Conservation (phyloP, 139 green algal species). For the Mesotaenium endlicherianum region DNA sequence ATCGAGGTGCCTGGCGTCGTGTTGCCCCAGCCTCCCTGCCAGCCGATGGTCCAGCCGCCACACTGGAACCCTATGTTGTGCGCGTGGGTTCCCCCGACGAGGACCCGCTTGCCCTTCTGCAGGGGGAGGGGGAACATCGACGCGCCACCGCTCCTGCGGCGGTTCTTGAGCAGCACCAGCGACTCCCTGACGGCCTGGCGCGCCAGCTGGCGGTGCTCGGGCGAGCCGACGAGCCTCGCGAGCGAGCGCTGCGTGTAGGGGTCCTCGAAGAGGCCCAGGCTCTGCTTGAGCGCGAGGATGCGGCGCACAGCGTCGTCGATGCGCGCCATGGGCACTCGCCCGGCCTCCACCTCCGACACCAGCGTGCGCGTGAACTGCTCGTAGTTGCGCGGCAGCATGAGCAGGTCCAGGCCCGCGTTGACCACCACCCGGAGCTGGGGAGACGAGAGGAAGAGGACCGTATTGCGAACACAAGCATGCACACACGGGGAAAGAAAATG, state of each 20-base stretch:
- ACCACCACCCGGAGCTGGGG: too few species aligned
- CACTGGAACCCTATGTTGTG: constrained; percentile 4
- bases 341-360: background rate
- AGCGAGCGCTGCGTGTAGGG: background rate
- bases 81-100: background rate
- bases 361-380: background rate
- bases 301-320: constrained; percentile 19
- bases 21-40: background rate
- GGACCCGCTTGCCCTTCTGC: background rate
- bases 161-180: constrained; percentile 18
- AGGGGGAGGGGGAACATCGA: background rate
- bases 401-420: constrained; percentile 6
- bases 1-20: background rate
- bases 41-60: background rate
- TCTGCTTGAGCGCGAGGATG: constrained; percentile 5
- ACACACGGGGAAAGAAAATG: too few species aligned
- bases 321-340: background rate
- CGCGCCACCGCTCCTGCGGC: background rate
- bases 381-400: background rate
- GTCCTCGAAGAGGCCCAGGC: constrained; percentile 17
- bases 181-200: background rate
- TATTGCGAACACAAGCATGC: background rate
- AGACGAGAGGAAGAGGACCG: background rate
- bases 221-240: background rate
- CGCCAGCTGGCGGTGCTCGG: constrained; percentile 7